Evolutionary conservation across 164 flowering plant species (phyloP).

Genomic region (Umbellularia californica): DNA sequence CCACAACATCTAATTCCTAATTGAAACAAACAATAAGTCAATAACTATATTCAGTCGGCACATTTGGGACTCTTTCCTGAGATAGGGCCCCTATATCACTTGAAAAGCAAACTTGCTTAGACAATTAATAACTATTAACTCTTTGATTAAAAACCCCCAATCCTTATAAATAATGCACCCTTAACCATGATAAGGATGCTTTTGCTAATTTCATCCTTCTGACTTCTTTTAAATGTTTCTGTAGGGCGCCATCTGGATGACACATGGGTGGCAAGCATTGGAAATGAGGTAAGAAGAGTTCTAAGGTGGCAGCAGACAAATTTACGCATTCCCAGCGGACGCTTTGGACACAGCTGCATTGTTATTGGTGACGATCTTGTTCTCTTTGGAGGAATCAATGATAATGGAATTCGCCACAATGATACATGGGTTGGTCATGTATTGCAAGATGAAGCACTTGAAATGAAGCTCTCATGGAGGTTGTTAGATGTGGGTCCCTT

Average conservation of each 20-base stretch:
- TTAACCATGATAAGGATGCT: background rate
- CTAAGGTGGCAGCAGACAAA: slow-evolving; percentile 61
- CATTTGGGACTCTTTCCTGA: too few relatives aligned
- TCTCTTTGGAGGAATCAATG: slow-evolving; percentile 92
- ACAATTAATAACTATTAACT: too few relatives aligned
- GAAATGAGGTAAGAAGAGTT: slow-evolving; percentile 35
- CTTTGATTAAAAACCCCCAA: background rate
- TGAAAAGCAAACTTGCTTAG: too few relatives aligned
- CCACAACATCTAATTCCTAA: too few relatives aligned
- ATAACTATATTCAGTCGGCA: too few relatives aligned
- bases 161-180: background rate
- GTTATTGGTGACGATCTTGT: slow-evolving; percentile 53
- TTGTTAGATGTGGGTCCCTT: slow-evolving; percentile 53
- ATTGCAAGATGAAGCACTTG: slow-evolving; percentile 27
- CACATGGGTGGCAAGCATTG: slow-evolving; percentile 75
- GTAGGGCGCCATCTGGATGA: slow-evolving; percentile 94
- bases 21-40: too few relatives aligned
- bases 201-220: background rate
- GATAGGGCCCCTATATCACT: too few relatives aligned
- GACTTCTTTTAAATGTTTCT: background rate
- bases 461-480: slow-evolving; percentile 61
- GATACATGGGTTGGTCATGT: slow-evolving; percentile 87
- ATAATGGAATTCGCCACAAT: slow-evolving; percentile 74
- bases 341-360: slow-evolving; percentile 85
- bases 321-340: slow-evolving; percentile 79